These are phyloP conservation scores for Vitis hybrid DNA, from an alignment of 177 flowering plant genomes.

Conservation along the genomic window DNA sequence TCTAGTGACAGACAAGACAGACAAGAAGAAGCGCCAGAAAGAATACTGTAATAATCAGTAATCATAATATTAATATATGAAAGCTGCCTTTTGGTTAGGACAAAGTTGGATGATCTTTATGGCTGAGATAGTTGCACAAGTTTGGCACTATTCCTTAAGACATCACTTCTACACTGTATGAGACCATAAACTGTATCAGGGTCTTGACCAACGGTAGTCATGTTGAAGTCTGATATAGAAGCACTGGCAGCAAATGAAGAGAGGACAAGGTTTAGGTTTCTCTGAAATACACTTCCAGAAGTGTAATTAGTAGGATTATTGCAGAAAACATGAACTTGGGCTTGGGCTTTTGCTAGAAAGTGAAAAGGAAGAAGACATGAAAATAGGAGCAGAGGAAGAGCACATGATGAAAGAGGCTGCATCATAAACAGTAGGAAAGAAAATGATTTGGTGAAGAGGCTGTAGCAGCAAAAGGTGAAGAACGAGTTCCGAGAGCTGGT, in stretches of 20 bases:
- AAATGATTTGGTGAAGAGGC: too few relatives aligned
- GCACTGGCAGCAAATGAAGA: slow-evolving; percentile 13
- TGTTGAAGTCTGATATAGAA: slow-evolving; percentile 15
- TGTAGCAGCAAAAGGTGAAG: background rate
- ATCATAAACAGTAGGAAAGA: background rate
- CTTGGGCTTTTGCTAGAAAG: slow-evolving; percentile 1
- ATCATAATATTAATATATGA: slow-evolving; percentile 5
- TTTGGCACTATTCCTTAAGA: slow-evolving; percentile 17
- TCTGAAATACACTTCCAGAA: slow-evolving; percentile 16
- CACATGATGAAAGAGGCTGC: slow-evolving; percentile 4
- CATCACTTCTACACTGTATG: slow-evolving; percentile 25
- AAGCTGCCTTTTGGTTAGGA: slow-evolving; percentile 19
- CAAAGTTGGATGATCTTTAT: slow-evolving; percentile 17
- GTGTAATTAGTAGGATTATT: slow-evolving; percentile 21
- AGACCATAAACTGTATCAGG: slow-evolving; percentile 27
- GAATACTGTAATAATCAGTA: slow-evolving; percentile 28
- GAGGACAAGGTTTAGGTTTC: slow-evolving; percentile 25
- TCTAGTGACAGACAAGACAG: background rate
- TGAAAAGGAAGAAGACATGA: background rate
- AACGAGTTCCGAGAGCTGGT: background rate
- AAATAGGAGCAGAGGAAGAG: background rate
- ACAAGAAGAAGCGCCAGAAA: slow-evolving; percentile 20
- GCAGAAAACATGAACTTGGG: background rate
- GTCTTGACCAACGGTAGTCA: slow-evolving; percentile 13
- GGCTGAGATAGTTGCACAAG: slow-evolving; percentile 20